A percentile compares a stretch with the other conserved stretches of the same genome.
Evolutionary conservation across 208 protist genomes (phyloP).

Genomic region (Leishmania lainsoni): DNA sequence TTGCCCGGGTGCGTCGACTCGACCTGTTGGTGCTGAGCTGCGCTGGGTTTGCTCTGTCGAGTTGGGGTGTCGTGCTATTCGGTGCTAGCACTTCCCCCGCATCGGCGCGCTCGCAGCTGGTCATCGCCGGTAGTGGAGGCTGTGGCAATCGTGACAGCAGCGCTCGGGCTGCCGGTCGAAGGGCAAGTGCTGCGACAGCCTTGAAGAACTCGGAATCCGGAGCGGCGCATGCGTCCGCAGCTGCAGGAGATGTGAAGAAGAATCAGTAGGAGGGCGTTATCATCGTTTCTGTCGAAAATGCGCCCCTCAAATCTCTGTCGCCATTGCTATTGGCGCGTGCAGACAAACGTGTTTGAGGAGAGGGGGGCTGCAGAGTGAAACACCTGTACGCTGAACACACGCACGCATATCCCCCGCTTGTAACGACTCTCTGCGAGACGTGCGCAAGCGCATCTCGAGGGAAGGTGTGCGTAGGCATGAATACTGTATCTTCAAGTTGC

Average conservation of each 20-base stretch:
- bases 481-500: neutral
- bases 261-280: conserved; percentile 10
- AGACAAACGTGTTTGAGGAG: neutral
- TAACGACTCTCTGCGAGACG: neutral
- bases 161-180: neutral
- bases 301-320: neutral
- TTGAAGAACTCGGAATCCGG: neutral
- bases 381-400: neutral
- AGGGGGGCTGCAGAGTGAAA: neutral
- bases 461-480: neutral
- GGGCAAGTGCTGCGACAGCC: neutral
- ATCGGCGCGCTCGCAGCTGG: neutral
- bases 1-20: conserved; percentile 19
- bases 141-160: conserved; percentile 1
- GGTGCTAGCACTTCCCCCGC: conserved; percentile 10
- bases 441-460: neutral
- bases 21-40: conserved; percentile 26
- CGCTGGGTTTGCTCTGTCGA: conserved; percentile 22
- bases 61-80: conserved; percentile 29
- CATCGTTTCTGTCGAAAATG: neutral
- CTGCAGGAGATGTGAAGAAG: conserved; percentile 25
- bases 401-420: neutral
- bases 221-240: neutral
- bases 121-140: neutral
- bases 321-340: neutral